Percentiles rank a stretch among this genome's conserved stretches.
Conservation (phyloP, 805 yeast genomes). For the Candida dendrica region DNA sequence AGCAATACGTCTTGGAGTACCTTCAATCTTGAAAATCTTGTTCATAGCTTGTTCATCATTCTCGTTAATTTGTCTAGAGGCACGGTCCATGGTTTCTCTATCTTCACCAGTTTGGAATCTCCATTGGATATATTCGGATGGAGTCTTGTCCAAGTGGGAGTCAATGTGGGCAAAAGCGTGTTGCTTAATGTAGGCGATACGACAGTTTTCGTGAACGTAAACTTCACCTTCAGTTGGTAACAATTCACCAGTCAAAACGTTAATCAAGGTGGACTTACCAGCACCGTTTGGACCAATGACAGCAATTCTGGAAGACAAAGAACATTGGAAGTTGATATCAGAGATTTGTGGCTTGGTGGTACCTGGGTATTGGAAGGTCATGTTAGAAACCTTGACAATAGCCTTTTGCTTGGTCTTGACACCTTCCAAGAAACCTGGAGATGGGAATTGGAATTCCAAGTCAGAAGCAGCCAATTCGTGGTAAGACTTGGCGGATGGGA, state of each 20-base stretch:
- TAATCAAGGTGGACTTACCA: constrained; percentile 93
- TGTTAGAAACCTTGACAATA: constrained; percentile 92
- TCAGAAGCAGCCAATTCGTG: too few relatives aligned
- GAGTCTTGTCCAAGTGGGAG: constrained; percentile 93
- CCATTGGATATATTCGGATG: constrained; percentile 97
- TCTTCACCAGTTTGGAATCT: constrained; percentile 96
- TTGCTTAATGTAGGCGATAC: constrained; percentile 97
- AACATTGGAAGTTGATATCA: constrained; percentile 96
- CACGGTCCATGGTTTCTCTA: constrained; percentile 98
- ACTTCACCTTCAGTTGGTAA: constrained; percentile 91
- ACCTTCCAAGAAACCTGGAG: constrained; percentile 99
- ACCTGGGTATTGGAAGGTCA: constrained; percentile 99
- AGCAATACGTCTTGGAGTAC: constrained; percentile 94
- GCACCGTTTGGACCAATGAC: constrained; percentile 99
- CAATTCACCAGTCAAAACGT: constrained; percentile 93
- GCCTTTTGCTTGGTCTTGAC: constrained; percentile 99
- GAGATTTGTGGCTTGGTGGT: constrained; percentile 90
- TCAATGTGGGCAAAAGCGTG: too few relatives aligned
- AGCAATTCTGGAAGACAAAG: constrained; percentile 95
- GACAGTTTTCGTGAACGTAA: constrained; percentile 93
- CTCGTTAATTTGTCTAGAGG: constrained; percentile 97
- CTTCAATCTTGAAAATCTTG: constrained; percentile 98
- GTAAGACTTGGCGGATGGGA: too few relatives aligned
- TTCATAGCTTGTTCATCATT: constrained; percentile 96
- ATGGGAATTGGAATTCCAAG: too few relatives aligned